Evolutionary conservation across 179 eudicot species (phyloP), one percentile per base, ranked within the genome.

Genomic region (Dionaea muscipula): DNA sequence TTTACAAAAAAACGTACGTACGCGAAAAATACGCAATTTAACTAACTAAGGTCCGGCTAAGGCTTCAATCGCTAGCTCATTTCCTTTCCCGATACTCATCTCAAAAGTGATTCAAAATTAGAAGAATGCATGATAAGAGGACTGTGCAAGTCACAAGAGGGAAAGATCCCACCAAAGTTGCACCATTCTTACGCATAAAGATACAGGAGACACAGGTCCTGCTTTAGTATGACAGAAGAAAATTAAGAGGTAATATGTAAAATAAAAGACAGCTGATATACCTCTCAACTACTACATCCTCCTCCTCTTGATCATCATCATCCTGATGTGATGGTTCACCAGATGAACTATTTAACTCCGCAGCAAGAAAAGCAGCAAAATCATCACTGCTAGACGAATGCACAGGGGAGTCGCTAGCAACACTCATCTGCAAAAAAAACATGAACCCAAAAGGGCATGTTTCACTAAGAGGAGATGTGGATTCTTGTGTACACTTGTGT

Each of bases 381-480:
- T 91, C 98, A 20, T 82, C 95, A 21, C 88, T 84, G 63, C 95
- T 84, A n/a, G 95, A 83, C 13, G 94, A 86, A 61, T 70, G 68
- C 0, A 67, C 69, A 0, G 86, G 93, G n/a, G 97, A 89, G 57
- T 89, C 90, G n/a, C 72, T 59, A 18, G 64, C 77, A 41, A 75
- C 68, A 48, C 74, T 75, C 80, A 75, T 72, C 75, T 71, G 56
- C 39, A 21, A 41, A 43, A 20, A 21, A 26, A 44, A 53, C n/a
- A n/a, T 44, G 22, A n/a, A 44, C 18, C 22, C 22, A n/a, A 9
- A 18, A 44, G 48, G 7, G 10, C 22, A 44, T 44, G 22, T 2
- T 44, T 8, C 19, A 44, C 48, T n/a, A 1, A 44, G 7, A 18
- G 22, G n/a, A 44, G 19, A 16, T n/a, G n/a, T n/a, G n/a, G n/a